Conservation (phyloP, 2,329 filamentous ascomycete species). For the Stemphylium vesicarium region DNA sequence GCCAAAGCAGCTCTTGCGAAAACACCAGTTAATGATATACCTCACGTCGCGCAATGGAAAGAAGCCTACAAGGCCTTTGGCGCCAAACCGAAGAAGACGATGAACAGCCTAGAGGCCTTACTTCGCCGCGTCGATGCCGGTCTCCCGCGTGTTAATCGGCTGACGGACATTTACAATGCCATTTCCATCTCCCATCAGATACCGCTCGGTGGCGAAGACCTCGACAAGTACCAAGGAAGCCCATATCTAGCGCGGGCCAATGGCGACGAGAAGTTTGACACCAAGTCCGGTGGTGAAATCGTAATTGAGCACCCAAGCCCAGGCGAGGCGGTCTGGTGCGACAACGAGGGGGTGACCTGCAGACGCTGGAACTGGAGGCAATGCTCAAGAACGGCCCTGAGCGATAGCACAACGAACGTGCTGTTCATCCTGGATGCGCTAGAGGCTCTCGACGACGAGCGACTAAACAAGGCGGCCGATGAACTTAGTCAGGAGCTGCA, state of each 20-base stretch:
- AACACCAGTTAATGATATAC: slow-evolving; percentile 37
- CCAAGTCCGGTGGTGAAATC: slow-evolving; percentile 35
- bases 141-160: slow-evolving; percentile 47
- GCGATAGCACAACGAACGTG: slow-evolving; percentile 44
- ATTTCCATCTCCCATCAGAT: slow-evolving; percentile 51
- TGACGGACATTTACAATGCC: slow-evolving; percentile 52
- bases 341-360: slow-evolving; percentile 48
- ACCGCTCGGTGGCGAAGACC: slow-evolving; percentile 49
- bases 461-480: slow-evolving; percentile 33
- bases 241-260: slow-evolving; percentile 41
- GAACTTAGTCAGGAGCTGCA: slow-evolving; percentile 31
- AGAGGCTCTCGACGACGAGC: slow-evolving; percentile 20
- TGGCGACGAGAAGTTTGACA: slow-evolving; percentile 47
- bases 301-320: slow-evolving; percentile 27
- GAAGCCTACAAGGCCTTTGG: slow-evolving; percentile 50
- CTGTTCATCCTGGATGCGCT: slow-evolving; percentile 47
- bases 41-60: slow-evolving; percentile 49
- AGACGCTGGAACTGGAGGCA: slow-evolving; percentile 52
- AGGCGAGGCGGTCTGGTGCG: slow-evolving; percentile 52
- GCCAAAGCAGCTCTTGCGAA: slow-evolving; percentile 18
- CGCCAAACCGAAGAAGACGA: slow-evolving; percentile 48
- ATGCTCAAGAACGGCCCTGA: slow-evolving; percentile 46
- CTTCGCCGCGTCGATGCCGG: slow-evolving; percentile 43
- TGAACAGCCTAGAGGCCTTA: slow-evolving; percentile 48
- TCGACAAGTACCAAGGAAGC: slow-evolving; percentile 47